Percentiles rank a stretch among this genome's conserved stretches.
These are phyloP conservation scores for Cryptomeria japonica DNA, from an alignment of 75 land plant genomes.

Conservation along the genomic window DNA sequence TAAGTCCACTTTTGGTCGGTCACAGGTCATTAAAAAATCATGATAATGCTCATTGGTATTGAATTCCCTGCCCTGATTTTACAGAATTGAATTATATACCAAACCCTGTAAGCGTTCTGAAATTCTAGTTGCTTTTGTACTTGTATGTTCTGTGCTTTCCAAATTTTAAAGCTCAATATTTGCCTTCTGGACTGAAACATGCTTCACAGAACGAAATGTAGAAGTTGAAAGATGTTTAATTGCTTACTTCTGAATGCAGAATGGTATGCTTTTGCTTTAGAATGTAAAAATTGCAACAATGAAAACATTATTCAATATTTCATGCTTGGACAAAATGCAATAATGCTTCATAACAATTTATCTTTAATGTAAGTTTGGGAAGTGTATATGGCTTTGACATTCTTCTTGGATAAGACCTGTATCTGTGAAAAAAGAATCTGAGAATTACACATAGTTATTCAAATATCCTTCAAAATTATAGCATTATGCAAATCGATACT, in stretches of 20 bases:
- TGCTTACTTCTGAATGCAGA: neutral
- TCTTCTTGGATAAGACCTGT: too few species aligned
- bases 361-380: too few species aligned
- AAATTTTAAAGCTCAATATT: neutral
- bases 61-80: neutral
- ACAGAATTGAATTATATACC: neutral
- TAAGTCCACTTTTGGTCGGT: neutral
- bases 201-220: neutral
- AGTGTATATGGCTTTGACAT: too few species aligned
- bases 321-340: too few species aligned
- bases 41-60: neutral
- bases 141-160: neutral
- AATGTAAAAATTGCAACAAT: too few species aligned
- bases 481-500: too few species aligned
- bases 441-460: too few species aligned
- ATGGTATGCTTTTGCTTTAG: too few species aligned
- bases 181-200: neutral
- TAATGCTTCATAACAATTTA: too few species aligned
- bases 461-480: too few species aligned
- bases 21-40: neutral
- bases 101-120: neutral
- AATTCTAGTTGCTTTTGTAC: neutral
- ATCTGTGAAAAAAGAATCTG: too few species aligned
- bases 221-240: neutral
- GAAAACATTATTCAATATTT: neutral